These are phyloP conservation scores for Macadamia integrifolia DNA, from an alignment of 164 flowering plant genomes.

Conservation along the genomic window DNA sequence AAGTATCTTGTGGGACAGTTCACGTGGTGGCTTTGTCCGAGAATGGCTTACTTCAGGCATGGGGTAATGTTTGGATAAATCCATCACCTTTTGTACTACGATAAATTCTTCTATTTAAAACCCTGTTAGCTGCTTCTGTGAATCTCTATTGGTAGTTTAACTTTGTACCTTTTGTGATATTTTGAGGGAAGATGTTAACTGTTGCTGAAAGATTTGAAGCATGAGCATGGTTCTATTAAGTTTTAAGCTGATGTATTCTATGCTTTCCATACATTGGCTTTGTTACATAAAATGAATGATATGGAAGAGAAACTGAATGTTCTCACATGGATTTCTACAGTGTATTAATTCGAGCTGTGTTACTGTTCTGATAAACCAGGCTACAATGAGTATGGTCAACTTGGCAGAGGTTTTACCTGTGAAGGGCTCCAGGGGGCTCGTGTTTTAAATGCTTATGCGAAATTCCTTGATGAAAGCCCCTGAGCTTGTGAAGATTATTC, in stretches of 20 bases:
- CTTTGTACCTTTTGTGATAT: not conserved
- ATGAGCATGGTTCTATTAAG: not conserved
- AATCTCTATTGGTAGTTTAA: not conserved
- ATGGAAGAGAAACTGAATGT: not conserved
- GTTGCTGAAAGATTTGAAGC: conserved; percentile 1
- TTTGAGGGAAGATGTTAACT: not conserved
- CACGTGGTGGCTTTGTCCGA: conserved; percentile 92
- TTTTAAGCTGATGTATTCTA: not conserved
- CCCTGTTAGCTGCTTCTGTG: not conserved
- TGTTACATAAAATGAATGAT: not conserved
- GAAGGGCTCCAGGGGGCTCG: conserved; percentile 97
- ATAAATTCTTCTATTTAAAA: not conserved
- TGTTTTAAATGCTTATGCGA: conserved; percentile 66
- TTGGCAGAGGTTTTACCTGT: conserved; percentile 95
- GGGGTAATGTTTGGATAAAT: conserved; percentile 52
- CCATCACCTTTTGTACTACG: not conserved
- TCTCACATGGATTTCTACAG: not conserved
- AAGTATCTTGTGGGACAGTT: conserved; percentile 94
- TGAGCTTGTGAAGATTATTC: conserved; percentile 85
- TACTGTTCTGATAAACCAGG: conserved; percentile 65
- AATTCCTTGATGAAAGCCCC: conserved; percentile 94
- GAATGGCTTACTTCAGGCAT: conserved; percentile 85
- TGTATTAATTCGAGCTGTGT: conserved; percentile 2
- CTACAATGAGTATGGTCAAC: conserved; percentile 98
- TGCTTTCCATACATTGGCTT: not conserved